Percentiles rank a stretch among this genome's conserved stretches.
Conservation (phyloP, 768 basidiomycete genomes). For the Mycena galopus region DNA sequence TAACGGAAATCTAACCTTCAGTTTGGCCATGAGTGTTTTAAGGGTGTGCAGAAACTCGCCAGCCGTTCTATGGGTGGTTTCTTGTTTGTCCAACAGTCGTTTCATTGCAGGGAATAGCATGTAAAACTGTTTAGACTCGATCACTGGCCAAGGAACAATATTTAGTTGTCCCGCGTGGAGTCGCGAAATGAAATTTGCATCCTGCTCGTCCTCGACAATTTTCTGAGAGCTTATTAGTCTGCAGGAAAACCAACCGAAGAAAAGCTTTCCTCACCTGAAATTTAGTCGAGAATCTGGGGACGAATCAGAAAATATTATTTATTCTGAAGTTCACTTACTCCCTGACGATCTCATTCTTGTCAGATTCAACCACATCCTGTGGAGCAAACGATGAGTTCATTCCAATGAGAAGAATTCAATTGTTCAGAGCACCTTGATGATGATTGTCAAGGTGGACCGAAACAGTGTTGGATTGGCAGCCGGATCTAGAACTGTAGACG, state of each 20-base stretch:
- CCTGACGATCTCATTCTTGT: conserved; percentile 67
- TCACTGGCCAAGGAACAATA: conserved; percentile 78
- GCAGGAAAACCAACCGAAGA: background rate
- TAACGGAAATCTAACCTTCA: conserved; percentile 57
- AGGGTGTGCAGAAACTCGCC: conserved; percentile 68
- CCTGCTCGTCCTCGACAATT: conserved; percentile 74
- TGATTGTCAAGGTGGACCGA: conserved; percentile 69
- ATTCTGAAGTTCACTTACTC: conserved; percentile 56
- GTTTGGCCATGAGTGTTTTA: conserved; percentile 76
- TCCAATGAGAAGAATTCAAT: background rate
- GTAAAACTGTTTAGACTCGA: conserved; percentile 73
- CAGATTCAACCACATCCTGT: conserved; percentile 75
- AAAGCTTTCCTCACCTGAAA: conserved; percentile 49
- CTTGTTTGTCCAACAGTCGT: conserved; percentile 61
- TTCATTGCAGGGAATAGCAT: conserved; percentile 64
- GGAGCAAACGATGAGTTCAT: background rate
- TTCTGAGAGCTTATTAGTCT: conserved; percentile 46
- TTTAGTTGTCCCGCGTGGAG: conserved; percentile 67
- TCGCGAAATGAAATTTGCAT: conserved; percentile 71
- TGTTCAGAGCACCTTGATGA: conserved; percentile 63
- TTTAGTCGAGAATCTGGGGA: conserved; percentile 64
- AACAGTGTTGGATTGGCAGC: conserved; percentile 69
- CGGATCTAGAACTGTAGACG: conserved; percentile 70
- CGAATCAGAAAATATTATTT: background rate
- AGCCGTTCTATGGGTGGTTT: conserved; percentile 61